Evolutionary conservation across 768 basidiomycete genomes (phyloP).

Genomic region (Lactarius tabidus): DNA sequence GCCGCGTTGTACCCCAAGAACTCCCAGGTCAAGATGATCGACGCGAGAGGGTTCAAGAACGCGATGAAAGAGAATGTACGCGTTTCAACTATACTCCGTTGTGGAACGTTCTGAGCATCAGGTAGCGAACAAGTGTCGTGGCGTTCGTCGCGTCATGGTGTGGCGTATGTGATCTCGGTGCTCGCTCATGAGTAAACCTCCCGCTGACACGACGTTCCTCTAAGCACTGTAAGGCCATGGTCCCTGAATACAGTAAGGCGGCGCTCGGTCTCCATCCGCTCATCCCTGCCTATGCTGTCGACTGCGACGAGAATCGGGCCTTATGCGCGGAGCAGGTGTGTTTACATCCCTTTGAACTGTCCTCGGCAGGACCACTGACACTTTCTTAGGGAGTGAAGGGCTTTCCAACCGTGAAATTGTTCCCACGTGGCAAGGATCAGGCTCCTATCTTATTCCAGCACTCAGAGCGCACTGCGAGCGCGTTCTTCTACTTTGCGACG

Average conservation of each 20-base stretch:
- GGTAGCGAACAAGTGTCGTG: constrained; percentile 68
- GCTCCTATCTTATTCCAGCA: constrained; percentile 62
- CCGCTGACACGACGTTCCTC: constrained; percentile 8
- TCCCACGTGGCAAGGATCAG: constrained; percentile 67
- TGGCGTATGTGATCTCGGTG: constrained; percentile 49
- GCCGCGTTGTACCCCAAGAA: constrained; percentile 45
- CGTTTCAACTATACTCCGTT: constrained; percentile 13
- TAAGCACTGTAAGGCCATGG: constrained; percentile 82
- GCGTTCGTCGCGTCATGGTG: constrained; percentile 97
- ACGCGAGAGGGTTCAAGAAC: constrained; percentile 63
- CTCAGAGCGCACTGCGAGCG: constrained; percentile 64
- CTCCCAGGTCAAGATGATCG: constrained; percentile 63
- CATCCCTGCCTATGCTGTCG: constrained; percentile 87
- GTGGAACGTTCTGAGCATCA: constrained; percentile 5
- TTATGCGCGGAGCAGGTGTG: constrained; percentile 75
- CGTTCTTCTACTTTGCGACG: constrained; percentile 73
- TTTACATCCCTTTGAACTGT: neutral
- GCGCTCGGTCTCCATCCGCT: constrained; percentile 75
- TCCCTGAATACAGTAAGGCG: constrained; percentile 80
- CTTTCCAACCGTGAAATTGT: constrained; percentile 92
- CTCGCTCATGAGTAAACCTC: neutral
- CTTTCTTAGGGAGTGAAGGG: constrained; percentile 65
- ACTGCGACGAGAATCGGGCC: constrained; percentile 86
- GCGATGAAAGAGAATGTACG: constrained; percentile 74
- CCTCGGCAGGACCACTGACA: neutral